Conservation (phyloP, 192 early-diverging fungal genomes). For the Entomortierella beljakovae region DNA sequence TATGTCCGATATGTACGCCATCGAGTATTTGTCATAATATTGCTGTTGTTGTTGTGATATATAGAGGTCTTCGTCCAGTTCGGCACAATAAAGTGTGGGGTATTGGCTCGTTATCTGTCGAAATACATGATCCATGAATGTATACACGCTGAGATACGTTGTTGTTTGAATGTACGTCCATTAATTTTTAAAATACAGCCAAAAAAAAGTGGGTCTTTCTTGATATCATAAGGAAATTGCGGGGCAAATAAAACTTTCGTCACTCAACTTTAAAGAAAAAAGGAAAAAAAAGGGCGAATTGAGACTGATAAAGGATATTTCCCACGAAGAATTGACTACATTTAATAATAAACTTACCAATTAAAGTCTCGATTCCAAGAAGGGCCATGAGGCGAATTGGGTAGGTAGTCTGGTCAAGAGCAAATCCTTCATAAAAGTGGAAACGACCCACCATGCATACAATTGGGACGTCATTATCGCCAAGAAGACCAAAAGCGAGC, state of each 20-base stretch:
- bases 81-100: no score
- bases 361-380: constrained; percentile 80
- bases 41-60: no score
- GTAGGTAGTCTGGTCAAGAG: constrained; percentile 80
- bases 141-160: background rate
- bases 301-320: background rate
- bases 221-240: background rate
- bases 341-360: constrained; percentile 53
- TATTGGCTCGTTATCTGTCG: no score
- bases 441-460: constrained; percentile 92
- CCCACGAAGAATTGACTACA: background rate
- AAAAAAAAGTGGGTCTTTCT: constrained; percentile 27
- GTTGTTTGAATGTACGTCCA: background rate
- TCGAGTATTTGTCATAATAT: no score
- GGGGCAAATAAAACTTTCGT: background rate
- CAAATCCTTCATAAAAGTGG: constrained; percentile 93
- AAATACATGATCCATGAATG: background rate
- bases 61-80: no score
- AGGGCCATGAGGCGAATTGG: constrained; percentile 89
- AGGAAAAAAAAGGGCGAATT: background rate
- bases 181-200: background rate
- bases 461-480: constrained; percentile 67
- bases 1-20: no score
- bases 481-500: constrained; percentile 87
- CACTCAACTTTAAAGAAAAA: no score